A percentile compares a stretch with the other conserved stretches of the same genome.
phyloP scores from a whole-genome alignment of 306 rosid genomes.

The Quercus berberidifolia region DNA sequence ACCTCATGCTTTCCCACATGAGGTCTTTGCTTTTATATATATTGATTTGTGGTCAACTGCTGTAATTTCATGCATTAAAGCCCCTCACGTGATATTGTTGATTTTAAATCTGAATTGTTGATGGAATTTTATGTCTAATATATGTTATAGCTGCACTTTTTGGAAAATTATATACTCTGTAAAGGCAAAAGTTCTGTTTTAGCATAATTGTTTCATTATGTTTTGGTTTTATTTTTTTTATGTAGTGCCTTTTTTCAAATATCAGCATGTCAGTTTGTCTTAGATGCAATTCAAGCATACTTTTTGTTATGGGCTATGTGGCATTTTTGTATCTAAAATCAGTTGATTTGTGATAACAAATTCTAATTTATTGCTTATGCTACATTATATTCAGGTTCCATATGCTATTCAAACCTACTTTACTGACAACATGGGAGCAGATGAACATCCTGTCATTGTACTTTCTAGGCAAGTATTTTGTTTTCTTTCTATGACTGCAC shows the following conservation, averaged over 20 bases:
- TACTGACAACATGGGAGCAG: constrained; percentile 56
- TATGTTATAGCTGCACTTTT: neutral
- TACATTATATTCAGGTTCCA: constrained; percentile 66
- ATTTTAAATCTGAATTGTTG: neutral
- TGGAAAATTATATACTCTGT: neutral
- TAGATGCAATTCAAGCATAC: neutral
- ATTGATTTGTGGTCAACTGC: neutral
- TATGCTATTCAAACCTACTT: constrained; percentile 64
- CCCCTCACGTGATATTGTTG: neutral
- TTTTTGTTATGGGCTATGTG: neutral
- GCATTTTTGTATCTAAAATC: neutral
- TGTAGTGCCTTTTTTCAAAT: neutral
- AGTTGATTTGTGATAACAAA: neutral
- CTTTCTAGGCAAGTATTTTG: constrained; percentile 68
- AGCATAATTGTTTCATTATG: neutral
- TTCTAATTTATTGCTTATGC: constrained; percentile 25
- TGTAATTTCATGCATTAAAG: neutral
- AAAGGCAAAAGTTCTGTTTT: neutral
- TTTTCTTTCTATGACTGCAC: constrained; percentile 1
- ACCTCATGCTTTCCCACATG: no score
- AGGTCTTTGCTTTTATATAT: no score
- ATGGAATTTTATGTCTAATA: neutral
- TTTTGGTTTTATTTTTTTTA: neutral
- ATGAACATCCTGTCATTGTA: constrained; percentile 72
- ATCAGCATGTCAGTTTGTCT: neutral